phyloP scores from a whole-genome alignment of 345 rosid species.

The Salix exigua region DNA sequence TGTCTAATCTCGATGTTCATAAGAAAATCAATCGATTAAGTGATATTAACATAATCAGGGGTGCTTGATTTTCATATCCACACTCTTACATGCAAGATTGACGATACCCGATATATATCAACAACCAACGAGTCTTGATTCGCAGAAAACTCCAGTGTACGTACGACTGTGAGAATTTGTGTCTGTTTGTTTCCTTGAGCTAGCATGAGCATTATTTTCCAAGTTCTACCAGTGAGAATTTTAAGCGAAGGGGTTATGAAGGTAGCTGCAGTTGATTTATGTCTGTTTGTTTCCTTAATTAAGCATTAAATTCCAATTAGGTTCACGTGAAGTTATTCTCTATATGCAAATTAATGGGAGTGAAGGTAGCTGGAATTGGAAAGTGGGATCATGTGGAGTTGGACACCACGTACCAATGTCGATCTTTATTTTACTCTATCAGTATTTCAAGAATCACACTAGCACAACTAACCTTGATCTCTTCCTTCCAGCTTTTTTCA shows the following conservation, averaged over 20 bases:
- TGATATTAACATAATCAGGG: too few species aligned
- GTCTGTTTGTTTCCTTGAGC: too few species aligned
- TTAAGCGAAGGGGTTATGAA: not conserved
- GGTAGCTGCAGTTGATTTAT: too few species aligned
- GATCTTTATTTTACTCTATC: constrained; percentile 5
- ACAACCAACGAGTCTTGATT: not conserved
- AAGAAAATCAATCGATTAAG: too few species aligned
- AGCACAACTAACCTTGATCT: constrained; percentile 32
- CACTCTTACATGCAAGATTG: too few species aligned
- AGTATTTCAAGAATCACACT: constrained; percentile 28
- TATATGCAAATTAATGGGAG: not conserved
- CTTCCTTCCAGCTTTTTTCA: not conserved
- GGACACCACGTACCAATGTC: not conserved
- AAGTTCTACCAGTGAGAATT: not conserved
- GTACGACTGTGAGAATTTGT: too few species aligned
- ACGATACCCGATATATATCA: not conserved
- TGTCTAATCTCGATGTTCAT: too few species aligned
- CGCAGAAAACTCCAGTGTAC: not conserved
- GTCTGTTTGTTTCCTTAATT: too few species aligned
- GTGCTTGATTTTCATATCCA: too few species aligned
- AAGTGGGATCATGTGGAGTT: constrained; percentile 5
- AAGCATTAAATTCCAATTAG: too few species aligned
- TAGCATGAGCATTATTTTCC: too few species aligned
- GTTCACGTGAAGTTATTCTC: too few species aligned
- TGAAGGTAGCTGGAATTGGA: constrained; percentile 13